Conservation (phyloP, 805 yeast species). For the Zygosaccharomyces lentus region DNA sequence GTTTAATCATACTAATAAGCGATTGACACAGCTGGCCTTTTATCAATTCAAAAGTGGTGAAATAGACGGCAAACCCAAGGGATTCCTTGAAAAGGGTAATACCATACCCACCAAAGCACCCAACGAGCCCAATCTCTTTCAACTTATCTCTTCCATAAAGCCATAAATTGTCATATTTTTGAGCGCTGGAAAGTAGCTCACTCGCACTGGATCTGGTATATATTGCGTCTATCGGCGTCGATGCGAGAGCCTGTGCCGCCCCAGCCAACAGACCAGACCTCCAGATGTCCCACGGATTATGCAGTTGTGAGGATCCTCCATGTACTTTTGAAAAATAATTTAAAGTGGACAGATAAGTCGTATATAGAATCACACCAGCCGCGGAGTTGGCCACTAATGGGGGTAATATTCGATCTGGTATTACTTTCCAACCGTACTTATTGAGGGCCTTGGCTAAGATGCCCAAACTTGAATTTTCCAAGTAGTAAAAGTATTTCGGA, state of each 20-base stretch:
- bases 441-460: conserved; percentile 65
- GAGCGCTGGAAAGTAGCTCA: conserved; percentile 58
- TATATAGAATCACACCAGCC: conserved; percentile 82
- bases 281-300: conserved; percentile 50
- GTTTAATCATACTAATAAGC: conserved; percentile 43
- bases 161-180: conserved; percentile 68
- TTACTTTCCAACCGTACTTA: conserved; percentile 78
- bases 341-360: conserved; percentile 64
- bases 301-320: conserved; percentile 22
- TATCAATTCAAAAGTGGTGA: conserved; percentile 72
- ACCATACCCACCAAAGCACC: conserved; percentile 88
- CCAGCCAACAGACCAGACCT: conserved; percentile 86
- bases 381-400: conserved; percentile 85
- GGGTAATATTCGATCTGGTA: conserved; percentile 76
- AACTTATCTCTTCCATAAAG: conserved; percentile 65
- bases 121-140: conserved; percentile 68
- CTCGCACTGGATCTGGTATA: conserved; percentile 74
- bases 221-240: conserved; percentile 91
- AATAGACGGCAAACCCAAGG: conserved; percentile 80
- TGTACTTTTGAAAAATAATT: conserved; percentile 18
- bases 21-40: conserved; percentile 61
- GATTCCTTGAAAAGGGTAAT: conserved; percentile 72
- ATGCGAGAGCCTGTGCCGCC: conserved; percentile 78
- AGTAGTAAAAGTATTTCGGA: conserved; percentile 30
- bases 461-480: conserved; percentile 78